A percentile compares a stretch with the other conserved stretches of the same genome.
These are phyloP conservation scores for Neonectria magnoliae DNA, from an alignment of 2,329 filamentous ascomycete genomes.

Conservation along the genomic window DNA sequence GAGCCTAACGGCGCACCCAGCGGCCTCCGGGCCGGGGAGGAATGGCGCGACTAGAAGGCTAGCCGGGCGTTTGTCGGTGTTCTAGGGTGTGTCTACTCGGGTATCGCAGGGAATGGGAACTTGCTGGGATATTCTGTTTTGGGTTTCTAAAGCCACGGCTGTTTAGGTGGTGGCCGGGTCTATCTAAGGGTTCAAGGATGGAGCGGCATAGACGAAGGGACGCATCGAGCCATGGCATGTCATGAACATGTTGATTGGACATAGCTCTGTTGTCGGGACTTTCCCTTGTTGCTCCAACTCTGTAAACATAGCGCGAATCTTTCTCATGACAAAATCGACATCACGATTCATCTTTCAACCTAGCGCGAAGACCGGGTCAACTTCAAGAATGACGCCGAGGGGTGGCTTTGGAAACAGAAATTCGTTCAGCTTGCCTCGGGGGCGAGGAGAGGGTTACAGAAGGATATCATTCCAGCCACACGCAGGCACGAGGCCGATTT, in stretches of 20 bases:
- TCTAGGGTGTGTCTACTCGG: constrained; percentile 14
- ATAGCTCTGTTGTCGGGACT: neutral
- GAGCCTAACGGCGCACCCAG: constrained; percentile 45
- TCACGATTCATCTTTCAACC: neutral
- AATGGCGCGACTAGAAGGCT: constrained; percentile 54
- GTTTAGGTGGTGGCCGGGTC: neutral
- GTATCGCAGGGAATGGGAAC: constrained; percentile 14
- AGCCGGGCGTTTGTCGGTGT: constrained; percentile 5
- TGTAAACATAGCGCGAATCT: constrained; percentile 14
- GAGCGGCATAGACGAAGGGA: constrained; percentile 17
- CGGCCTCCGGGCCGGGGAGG: constrained; percentile 57
- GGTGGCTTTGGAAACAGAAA: neutral
- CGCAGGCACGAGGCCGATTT: neutral
- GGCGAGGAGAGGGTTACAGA: neutral
- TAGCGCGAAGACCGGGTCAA: neutral
- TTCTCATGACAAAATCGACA: constrained; percentile 9
- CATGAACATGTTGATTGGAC: neutral
- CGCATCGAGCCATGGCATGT: constrained; percentile 2
- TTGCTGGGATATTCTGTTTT: constrained; percentile 16
- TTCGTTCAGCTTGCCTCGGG: neutral
- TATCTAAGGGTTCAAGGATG: constrained; percentile 16
- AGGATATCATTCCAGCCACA: constrained; percentile 10
- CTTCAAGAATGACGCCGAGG: neutral
- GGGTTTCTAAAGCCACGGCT: constrained; percentile 19
- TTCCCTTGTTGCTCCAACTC: constrained; percentile 1